These are phyloP conservation scores for Craterostigma plantagineum DNA, from an alignment of 257 asterid genomes.

Conservation along the genomic window DNA sequence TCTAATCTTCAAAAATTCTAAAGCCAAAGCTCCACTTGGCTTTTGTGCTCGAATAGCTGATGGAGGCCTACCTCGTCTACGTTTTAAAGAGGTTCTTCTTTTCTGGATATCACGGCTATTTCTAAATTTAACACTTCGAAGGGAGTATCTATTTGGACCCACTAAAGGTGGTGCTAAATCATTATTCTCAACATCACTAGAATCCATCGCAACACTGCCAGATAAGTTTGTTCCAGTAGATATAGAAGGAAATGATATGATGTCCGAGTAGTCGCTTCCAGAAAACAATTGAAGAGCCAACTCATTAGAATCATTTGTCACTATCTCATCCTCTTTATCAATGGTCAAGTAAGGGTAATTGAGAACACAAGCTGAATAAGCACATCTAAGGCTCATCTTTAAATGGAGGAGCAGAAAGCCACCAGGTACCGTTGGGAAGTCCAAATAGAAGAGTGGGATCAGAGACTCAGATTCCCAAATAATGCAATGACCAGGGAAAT, in stretches of 20 bases:
- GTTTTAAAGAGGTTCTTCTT: constrained; percentile 46
- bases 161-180: constrained; percentile 12
- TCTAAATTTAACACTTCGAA: constrained; percentile 27
- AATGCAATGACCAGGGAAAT: constrained; percentile 29
- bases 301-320: constrained; percentile 10
- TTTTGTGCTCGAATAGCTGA: constrained; percentile 22
- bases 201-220: constrained; percentile 3
- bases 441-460: constrained; percentile 41
- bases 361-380: constrained; percentile 12
- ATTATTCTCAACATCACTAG: constrained; percentile 11
- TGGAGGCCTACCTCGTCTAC: constrained; percentile 39
- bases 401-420: constrained; percentile 41
- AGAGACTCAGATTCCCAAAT: constrained; percentile 27
- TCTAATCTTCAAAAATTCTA: constrained; percentile 22
- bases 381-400: constrained; percentile 22
- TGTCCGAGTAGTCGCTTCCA: constrained; percentile 11
- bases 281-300: constrained; percentile 3
- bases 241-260: constrained; percentile 8
- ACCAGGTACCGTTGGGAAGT: constrained; percentile 48
- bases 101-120: constrained; percentile 40
- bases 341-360: constrained; percentile 2
- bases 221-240: constrained; percentile 5
- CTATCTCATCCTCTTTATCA: constrained; percentile 7
- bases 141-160: constrained; percentile 21
- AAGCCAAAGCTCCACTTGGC: constrained; percentile 15